A percentile compares a stretch with the other conserved stretches of the same genome.
Conservation (phyloP, 2,329 filamentous ascomycete genomes). For the Aspergillus novofumigatus region DNA sequence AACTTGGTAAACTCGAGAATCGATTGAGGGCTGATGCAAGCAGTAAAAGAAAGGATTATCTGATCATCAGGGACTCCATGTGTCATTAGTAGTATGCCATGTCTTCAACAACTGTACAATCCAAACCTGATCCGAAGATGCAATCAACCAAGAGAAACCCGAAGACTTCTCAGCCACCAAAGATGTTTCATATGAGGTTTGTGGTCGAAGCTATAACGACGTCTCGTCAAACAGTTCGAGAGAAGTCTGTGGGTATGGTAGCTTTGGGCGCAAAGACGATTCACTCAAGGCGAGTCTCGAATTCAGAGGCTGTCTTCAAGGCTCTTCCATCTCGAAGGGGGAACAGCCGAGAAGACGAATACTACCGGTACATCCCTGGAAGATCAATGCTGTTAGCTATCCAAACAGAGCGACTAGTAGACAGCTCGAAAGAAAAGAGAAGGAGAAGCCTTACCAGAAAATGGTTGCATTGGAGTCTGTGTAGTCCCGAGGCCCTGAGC, state of each 20-base stretch:
- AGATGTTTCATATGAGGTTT: not conserved
- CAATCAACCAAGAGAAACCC: not conserved
- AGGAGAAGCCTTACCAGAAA: slow-evolving; percentile 28
- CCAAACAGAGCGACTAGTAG: not conserved
- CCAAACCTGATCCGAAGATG: not conserved
- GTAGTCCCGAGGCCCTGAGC: slow-evolving; percentile 26
- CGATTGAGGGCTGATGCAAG: not conserved
- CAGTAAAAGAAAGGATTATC: not conserved
- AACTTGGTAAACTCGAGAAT: not conserved
- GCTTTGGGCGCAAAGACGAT: not conserved
- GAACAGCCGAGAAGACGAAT: not conserved
- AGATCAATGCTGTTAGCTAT: slow-evolving; percentile 1
- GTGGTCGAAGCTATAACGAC: not conserved
- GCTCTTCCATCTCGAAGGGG: not conserved
- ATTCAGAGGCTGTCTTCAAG: not conserved
- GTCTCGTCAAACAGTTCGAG: not conserved
- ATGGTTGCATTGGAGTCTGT: slow-evolving; percentile 25
- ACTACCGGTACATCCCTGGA: slow-evolving; percentile 8
- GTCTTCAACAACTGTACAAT: not conserved
- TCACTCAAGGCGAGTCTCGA: not conserved
- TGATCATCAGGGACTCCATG: not conserved
- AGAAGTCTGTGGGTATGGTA: not conserved
- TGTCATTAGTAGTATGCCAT: not conserved
- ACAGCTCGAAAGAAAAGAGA: not conserved
- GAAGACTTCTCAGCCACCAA: not conserved